Conservation (phyloP, 225 moss, liverwort and hornwort species). For the Antitrichia curtipendula region DNA sequence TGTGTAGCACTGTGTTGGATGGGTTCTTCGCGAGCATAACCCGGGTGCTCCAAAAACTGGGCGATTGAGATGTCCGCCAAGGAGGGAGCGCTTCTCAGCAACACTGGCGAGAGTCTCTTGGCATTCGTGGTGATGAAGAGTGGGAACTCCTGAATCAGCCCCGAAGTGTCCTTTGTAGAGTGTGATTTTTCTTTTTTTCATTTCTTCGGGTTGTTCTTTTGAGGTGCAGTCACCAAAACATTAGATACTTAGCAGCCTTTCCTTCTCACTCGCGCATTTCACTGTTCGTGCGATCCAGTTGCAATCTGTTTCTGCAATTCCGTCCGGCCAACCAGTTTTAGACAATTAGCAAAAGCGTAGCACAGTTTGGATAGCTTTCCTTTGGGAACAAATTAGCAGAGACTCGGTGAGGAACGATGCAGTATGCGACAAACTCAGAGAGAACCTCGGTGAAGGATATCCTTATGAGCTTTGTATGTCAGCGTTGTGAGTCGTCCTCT, state of each 20-base stretch:
- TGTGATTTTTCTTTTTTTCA: background rate
- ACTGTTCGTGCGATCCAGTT: background rate
- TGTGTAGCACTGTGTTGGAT: background rate
- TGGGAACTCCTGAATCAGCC: background rate
- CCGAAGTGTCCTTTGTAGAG: background rate
- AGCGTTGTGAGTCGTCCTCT: slow-evolving; percentile 3
- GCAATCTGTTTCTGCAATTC: background rate
- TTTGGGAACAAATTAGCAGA: background rate
- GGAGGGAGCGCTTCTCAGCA: slow-evolving; percentile 19
- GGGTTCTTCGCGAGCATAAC: background rate
- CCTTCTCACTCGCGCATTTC: background rate
- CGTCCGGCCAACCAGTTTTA: background rate
- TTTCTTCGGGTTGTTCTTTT: background rate
- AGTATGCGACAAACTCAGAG: slow-evolving; percentile 8
- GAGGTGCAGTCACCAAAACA: background rate
- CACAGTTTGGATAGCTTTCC: background rate
- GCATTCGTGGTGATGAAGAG: slow-evolving; percentile 12
- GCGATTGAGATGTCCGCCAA: slow-evolving; percentile 13
- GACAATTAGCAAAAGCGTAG: background rate
- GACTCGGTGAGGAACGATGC: slow-evolving; percentile 19
- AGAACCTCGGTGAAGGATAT: slow-evolving; percentile 25
- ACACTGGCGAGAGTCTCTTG: background rate
- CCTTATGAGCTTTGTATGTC: slow-evolving; percentile 11
- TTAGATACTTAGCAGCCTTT: background rate
- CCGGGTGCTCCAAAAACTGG: background rate